Evolutionary conservation across 768 basidiomycete genomes (phyloP), one percentile per base, ranked within the genome.

Genomic region (Cytidiella melzeri): DNA sequence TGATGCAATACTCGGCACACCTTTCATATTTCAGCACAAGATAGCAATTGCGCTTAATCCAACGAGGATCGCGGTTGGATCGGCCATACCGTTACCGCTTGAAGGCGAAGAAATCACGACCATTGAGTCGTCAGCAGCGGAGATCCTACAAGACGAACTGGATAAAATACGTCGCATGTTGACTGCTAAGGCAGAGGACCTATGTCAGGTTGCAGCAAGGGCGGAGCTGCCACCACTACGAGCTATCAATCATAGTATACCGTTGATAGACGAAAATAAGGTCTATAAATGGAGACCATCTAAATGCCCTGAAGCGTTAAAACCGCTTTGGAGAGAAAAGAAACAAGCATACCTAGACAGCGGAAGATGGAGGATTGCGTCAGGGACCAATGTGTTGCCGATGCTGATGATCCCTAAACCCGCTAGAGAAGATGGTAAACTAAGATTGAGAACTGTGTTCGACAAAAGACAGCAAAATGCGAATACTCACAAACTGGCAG

Each of bases 21-120:
- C n/a, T n/a, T n/a, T n/a, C n/a, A n/a, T n/a, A n/a, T n/a, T n/a
- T 27, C 60, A 63, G 34, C 60, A 63, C 36, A 18, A 53, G 36
- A 39, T 53, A 1, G 27, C 41, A 13, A n/a, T 59, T 15, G 44
- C 50, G 21, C 38, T 53, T 19, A 56, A 53, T 34, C 53, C 49
- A 10, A 25, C 47, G n/a, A 4, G 23, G 5, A 38, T 57, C 0
- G 43, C n/a, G 19, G 48, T n/a, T n/a, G n/a, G n/a, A n/a, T n/a
- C n/a, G n/a, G n/a, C n/a, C n/a, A n/a, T n/a, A n/a, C n/a, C n/a
- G n/a, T 4, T 52, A 23, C 42, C 40, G 15, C 28, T 58, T 10
- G 40, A 43, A 28, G 57, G 59, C 5, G 30, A n/a, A 6, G 23
- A 44, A 10, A 30, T 55, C 2, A 18, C 9, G 19, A 21, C 19